Base-by-base conservation (phyloP, 1,284 basidiomycete genomes). In the Puccinia hordei region DNA sequence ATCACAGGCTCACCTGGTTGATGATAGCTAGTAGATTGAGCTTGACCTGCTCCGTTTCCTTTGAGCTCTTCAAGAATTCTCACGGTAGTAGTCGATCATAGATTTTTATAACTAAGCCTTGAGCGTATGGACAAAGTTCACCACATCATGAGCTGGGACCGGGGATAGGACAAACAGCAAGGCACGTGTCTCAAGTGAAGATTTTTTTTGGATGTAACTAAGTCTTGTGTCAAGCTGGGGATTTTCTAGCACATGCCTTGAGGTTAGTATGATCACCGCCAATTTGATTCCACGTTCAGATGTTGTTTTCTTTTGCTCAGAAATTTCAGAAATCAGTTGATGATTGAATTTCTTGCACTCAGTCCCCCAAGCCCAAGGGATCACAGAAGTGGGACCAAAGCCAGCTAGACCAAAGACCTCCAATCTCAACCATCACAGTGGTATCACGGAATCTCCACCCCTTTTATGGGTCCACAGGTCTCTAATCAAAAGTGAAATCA, bases 101-200 rank as follows among this genome's bases (percentile, higher is more conserved):
- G 92, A 89, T 53, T 97, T 94, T 83, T 91, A 92, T 2, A 98
- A 87, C 0, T 95, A 93, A 82, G 92, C 90, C 85, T 96, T 92
- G 8, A 98, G 88, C 83, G 92, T 93, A 83, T 88, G 88, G 10
- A 94, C 90, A 84, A 97, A 97, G 80, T 96, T 94, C 35, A 89
- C 88, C 19, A 98, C 89, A 85, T 98, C 94, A 1, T 89, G 86
- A 15, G 89, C 88, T 46, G 90, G 90, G 10, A 98, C 94, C 17
- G 96, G 95, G 79, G 94, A 95, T 13, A 98, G 89, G 22, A 98
- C 96, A 84, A 98, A 98, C 5, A 99, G 87, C 0, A 93, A 92
- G 0, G 95, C 96, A 78, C 93, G 90, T 0, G 95, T 92, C 85
- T 98, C 95, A 5, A 99, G 88, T 0, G 91, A 91, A 72, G 93